These are phyloP conservation scores for Paxillus rubicundulus DNA, from an alignment of 768 basidiomycete species.

Conservation along the genomic window DNA sequence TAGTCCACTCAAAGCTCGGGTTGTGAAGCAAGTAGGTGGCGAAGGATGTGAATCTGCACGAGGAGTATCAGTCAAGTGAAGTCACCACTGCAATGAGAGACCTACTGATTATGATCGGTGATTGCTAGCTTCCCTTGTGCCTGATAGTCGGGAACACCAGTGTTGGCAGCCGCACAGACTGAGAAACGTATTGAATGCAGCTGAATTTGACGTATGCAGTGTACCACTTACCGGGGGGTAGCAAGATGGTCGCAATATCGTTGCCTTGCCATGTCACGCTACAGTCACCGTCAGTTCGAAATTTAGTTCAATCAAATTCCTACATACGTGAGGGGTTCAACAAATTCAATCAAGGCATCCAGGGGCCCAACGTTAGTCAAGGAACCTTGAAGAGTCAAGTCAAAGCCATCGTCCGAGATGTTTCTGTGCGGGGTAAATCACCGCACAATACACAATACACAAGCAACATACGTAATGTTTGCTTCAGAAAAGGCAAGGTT, in stretches of 20 bases:
- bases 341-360: constrained; percentile 66
- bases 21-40: constrained; percentile 65
- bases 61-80: not conserved
- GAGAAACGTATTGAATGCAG: not conserved
- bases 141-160: constrained; percentile 61
- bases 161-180: constrained; percentile 69
- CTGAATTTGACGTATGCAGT: not conserved
- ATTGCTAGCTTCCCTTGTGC: constrained; percentile 54
- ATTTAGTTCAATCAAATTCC: not conserved
- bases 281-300: not conserved
- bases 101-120: constrained; percentile 48
- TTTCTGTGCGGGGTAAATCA: constrained; percentile 51
- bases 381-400: constrained; percentile 56
- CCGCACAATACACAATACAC: constrained; percentile 34
- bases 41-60: constrained; percentile 57
- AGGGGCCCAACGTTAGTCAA: constrained; percentile 64
- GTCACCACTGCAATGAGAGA: not conserved
- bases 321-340: constrained; percentile 56
- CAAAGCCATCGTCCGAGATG: constrained; percentile 60
- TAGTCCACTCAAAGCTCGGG: constrained; percentile 64
- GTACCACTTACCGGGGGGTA: constrained; percentile 49
- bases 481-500: constrained; percentile 53
- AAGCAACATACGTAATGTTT: constrained; percentile 48
- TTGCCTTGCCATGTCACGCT: constrained; percentile 65
- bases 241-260: constrained; percentile 58